These are phyloP conservation scores for Pseudocercospora cruenta DNA, from an alignment of 2,329 filamentous ascomycete genomes.

Conservation along the genomic window DNA sequence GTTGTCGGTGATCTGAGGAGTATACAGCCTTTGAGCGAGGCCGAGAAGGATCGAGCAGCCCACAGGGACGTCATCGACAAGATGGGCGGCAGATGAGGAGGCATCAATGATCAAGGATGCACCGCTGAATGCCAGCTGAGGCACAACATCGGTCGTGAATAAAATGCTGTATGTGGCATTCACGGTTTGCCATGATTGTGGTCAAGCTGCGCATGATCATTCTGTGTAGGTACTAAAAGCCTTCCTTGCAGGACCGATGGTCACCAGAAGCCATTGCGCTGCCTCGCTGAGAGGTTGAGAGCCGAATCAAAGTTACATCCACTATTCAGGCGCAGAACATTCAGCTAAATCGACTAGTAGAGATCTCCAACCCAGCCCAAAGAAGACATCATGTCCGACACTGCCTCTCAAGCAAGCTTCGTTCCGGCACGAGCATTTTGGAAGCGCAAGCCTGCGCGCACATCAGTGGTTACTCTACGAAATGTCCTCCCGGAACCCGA, in stretches of 20 bases:
- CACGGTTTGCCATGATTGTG: neutral
- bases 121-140: neutral
- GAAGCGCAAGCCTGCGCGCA: neutral
- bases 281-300: neutral
- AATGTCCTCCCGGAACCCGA: neutral
- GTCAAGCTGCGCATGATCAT: neutral
- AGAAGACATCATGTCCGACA: neutral
- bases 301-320: neutral
- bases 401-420: neutral
- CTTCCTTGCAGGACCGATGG: neutral
- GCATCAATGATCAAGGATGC: neutral
- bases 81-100: constrained; percentile 40
- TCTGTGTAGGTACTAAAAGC: neutral
- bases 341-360: neutral
- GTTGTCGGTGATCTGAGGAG: constrained; percentile 94
- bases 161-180: neutral
- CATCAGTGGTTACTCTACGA: constrained; percentile 1
- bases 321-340: neutral
- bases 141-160: neutral
- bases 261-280: neutral
- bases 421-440: neutral
- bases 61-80: constrained; percentile 83
- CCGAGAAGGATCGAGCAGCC: constrained; percentile 78
- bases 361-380: neutral
- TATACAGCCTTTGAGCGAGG: constrained; percentile 80